Conservation (phyloP, 495 filamentous ascomycete species). For the Annulohypoxylon bovei region DNA sequence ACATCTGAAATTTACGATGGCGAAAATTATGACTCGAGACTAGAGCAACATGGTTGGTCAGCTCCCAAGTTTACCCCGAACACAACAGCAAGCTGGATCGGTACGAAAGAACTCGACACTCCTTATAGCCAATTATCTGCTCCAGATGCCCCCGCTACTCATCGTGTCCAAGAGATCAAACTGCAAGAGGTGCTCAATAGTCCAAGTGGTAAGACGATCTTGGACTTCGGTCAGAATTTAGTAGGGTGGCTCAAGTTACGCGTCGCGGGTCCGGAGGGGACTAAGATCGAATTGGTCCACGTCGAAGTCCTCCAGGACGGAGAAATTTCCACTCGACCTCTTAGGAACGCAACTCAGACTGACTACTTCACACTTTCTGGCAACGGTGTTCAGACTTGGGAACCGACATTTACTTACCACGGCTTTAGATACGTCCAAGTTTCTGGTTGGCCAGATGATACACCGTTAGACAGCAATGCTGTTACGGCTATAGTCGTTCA, state of each 20-base stretch:
- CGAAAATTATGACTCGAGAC: constrained; percentile 57
- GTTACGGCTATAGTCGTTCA: constrained; percentile 60
- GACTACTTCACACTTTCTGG: constrained; percentile 55
- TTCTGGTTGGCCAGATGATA: constrained; percentile 55
- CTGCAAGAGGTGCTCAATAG: constrained; percentile 54
- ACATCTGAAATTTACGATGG: constrained; percentile 65
- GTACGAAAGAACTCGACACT: constrained; percentile 40
- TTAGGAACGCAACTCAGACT: constrained; percentile 56
- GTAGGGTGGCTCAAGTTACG: constrained; percentile 59
- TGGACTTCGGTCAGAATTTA: constrained; percentile 68
- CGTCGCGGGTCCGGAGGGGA: constrained; percentile 48
- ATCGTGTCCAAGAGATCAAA: constrained; percentile 47
- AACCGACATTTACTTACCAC: constrained; percentile 64
- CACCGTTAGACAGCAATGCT: constrained; percentile 35
- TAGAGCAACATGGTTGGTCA: constrained; percentile 42
- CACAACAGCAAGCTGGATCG: constrained; percentile 32
- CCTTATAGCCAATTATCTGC: constrained; percentile 43
- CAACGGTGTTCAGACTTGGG: constrained; percentile 44
- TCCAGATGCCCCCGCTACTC: constrained; percentile 55
- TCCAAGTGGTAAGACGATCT: constrained; percentile 55
- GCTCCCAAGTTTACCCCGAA: constrained; percentile 36
- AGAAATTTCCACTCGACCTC: constrained; percentile 60
- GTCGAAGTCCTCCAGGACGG: constrained; percentile 64
- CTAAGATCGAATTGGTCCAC: constrained; percentile 55
- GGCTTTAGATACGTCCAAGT: constrained; percentile 65